Conservation (phyloP, 768 basidiomycete genomes). For the Cantharellus anzutake region DNA sequence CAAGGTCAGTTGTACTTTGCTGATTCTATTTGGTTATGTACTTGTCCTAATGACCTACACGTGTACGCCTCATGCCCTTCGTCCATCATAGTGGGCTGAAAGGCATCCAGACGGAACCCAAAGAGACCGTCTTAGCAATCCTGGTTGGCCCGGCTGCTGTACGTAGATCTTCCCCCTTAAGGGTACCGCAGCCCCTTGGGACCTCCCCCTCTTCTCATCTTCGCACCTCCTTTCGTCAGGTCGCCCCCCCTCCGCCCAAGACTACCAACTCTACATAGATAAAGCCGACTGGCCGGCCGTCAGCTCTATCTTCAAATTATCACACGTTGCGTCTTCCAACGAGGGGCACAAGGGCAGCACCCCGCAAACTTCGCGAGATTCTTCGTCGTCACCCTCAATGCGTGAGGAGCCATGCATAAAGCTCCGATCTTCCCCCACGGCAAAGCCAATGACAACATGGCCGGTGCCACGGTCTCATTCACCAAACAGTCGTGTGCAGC, state of each 20-base stretch:
- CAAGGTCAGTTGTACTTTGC: neutral
- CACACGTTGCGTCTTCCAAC: neutral
- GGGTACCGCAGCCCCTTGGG: neutral
- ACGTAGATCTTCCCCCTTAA: neutral
- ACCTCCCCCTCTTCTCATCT: neutral
- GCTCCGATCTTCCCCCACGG: neutral
- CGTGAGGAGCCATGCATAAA: neutral
- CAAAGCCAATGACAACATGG: neutral
- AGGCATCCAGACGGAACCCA: neutral
- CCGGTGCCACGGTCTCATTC: neutral
- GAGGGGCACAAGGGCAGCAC: neutral
- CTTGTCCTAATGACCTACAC: neutral
- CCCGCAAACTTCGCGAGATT: neutral
- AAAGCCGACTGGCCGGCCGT: neutral
- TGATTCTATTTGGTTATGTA: neutral
- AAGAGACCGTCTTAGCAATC: neutral
- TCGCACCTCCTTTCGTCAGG: neutral
- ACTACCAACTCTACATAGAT: neutral
- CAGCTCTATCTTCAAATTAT: neutral
- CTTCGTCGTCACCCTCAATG: neutral
- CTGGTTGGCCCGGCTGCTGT: slow-evolving; percentile 1
- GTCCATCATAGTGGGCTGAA: neutral
- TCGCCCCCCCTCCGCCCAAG: neutral
- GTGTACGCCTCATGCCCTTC: neutral
- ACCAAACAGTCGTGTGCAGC: neutral